Evolutionary conservation across 1,284 basidiomycete species (phyloP), one percentile per base, ranked within the genome.

Genomic region (Puccinia triticina): DNA sequence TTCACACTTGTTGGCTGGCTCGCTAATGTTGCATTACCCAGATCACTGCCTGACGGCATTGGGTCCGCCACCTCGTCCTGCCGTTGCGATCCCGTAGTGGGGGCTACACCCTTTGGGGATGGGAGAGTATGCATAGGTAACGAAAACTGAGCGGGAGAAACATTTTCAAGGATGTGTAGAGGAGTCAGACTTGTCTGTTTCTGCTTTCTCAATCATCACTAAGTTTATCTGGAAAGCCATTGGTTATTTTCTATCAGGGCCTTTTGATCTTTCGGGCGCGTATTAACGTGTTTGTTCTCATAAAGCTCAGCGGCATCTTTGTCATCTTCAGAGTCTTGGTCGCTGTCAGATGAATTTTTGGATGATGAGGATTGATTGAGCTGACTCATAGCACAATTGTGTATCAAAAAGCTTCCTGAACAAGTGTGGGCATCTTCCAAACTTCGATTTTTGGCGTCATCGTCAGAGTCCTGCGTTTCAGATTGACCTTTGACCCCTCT

Each of bases 61-160:
- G 64, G 26, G 7, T 67, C 64, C 18, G 26, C 40, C 5, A 34
- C 12, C 23, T 34, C 14, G 7, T 67, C 64, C 64, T 11, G 18
- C 11, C 40, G 29, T 29, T n/a, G 32, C 7, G 40, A 34, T 37
- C 34, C 18, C 12, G 12, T 37, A n/a, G 64, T 10, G 23, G 7
- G 4, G 64, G 29, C 40, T 23, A 23, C 16, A 21, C 53, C n/a
- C 11, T 55, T 23, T 55, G 64, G 64, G 4, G 29, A 34, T 29
- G 64, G 29, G 10, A 37, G 64, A 29, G 29, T 34, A 43, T 29
- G 14, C 12, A 29, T 4, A 11, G 40, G 29, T 7, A 67, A 29
- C 29, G 64, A 67, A 67, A 67, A 67, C n/a, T 34, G 11, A n/a
- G 64, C 64, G 7, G 64, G 64, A n/a, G 29, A 37, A 5, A 67